Evolutionary conservation across 352 stramenopile genomes (phyloP).

Genomic region (Globisporangium radiosum): DNA sequence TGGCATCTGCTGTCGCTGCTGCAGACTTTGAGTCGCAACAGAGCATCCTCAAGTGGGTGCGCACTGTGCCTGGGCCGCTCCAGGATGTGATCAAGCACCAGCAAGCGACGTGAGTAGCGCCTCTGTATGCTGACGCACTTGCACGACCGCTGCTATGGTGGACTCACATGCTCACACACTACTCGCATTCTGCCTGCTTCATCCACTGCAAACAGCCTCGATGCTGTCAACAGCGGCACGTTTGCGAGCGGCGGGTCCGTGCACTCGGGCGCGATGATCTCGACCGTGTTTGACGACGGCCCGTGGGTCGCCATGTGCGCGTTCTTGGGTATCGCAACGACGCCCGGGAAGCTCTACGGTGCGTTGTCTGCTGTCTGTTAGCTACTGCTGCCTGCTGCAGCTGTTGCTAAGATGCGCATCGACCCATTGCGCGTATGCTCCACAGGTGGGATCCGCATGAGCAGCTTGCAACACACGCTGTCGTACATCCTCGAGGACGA

Average conservation of each 20-base stretch:
- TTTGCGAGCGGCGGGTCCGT: slow-evolving; percentile 38
- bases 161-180: neutral
- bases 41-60: slow-evolving; percentile 77
- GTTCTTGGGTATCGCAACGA: slow-evolving; percentile 38
- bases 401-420: neutral
- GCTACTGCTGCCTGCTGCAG: neutral
- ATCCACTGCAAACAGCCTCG: neutral
- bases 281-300: slow-evolving; percentile 72
- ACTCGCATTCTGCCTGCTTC: neutral
- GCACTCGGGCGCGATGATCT: slow-evolving; percentile 32
- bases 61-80: slow-evolving; percentile 55
- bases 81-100: slow-evolving; percentile 77
- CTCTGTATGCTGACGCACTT: no score
- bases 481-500: slow-evolving; percentile 56
- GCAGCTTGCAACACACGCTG: slow-evolving; percentile 51
- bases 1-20: neutral
- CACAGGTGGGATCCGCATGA: slow-evolving; percentile 61
- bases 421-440: neutral
- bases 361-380: neutral
- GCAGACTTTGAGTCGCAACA: slow-evolving; percentile 49
- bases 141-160: neutral
- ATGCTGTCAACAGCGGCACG: slow-evolving; percentile 25
- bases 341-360: slow-evolving; percentile 65
- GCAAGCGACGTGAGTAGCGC: slow-evolving; percentile 25
- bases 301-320: slow-evolving; percentile 80